phyloP scores from a whole-genome alignment of 768 basidiomycete genomes.

The Calocybe cyanea region DNA sequence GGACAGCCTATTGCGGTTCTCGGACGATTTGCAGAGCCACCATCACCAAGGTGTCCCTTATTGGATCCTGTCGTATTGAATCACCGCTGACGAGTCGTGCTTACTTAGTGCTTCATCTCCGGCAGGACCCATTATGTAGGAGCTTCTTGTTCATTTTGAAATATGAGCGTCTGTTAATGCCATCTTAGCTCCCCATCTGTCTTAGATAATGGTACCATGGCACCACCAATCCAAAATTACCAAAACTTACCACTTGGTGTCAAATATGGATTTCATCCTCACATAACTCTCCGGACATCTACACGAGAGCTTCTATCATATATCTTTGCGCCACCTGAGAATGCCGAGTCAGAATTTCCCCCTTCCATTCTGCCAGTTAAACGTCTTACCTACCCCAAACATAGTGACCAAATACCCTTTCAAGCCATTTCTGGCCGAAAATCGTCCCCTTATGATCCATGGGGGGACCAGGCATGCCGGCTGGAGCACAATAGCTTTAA shows the following conservation, averaged over 20 bases:
- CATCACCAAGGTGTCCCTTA: conserved; percentile 21
- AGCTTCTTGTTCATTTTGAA: conserved; percentile 13
- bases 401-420: conserved; percentile 37
- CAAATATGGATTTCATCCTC: conserved; percentile 48
- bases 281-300: conserved; percentile 53
- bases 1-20: conserved; percentile 21
- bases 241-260: conserved; percentile 37
- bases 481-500: conserved; percentile 71
- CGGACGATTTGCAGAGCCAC: conserved; percentile 21
- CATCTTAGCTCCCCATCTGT: conserved; percentile 26
- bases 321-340: conserved; percentile 73
- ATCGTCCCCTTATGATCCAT: conserved; percentile 55
- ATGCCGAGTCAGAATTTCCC: conserved; percentile 34
- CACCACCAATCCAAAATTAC: conserved; percentile 17
- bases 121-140: conserved; percentile 36
- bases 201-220: conserved; percentile 24
- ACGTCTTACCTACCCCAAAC: conserved; percentile 1
- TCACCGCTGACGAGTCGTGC: conserved; percentile 17
- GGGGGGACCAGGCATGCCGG: conserved; percentile 73
- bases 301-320: conserved; percentile 67
- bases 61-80: conserved; percentile 10
- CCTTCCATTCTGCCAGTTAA: conserved; percentile 14
- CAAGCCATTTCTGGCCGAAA: conserved; percentile 24
- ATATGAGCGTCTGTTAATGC: conserved; percentile 17
- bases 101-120: conserved; percentile 30